A percentile compares a stretch with the other conserved stretches of the same genome.
phyloP scores from a whole-genome alignment of 306 rosid species.

The Cucumis hystrix region DNA sequence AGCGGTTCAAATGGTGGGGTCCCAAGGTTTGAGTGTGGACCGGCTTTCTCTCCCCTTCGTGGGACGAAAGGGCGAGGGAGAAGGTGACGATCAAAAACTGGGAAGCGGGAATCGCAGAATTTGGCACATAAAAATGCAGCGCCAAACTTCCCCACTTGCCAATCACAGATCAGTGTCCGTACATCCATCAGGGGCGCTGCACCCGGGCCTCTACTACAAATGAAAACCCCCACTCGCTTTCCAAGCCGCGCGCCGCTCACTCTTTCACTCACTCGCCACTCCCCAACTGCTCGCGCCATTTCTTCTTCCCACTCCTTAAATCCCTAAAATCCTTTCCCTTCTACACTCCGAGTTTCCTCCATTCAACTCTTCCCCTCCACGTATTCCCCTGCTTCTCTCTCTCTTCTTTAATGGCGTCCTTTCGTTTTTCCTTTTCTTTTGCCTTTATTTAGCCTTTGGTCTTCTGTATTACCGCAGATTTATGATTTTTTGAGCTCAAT shows the following conservation, averaged over 20 bases:
- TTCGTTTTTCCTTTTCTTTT: background rate
- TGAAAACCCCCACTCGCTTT: background rate
- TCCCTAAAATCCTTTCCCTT: background rate
- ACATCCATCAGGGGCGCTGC: background rate
- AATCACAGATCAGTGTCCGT: background rate
- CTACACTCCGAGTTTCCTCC: background rate
- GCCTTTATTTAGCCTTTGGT: background rate
- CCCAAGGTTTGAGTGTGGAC: background rate
- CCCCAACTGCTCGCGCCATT: background rate
- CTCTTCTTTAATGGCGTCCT: background rate
- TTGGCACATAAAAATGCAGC: background rate
- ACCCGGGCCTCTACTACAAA: background rate
- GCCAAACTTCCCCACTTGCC: background rate
- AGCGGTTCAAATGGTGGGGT: background rate
- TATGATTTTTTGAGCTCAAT: background rate
- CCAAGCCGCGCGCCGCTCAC: too few species aligned
- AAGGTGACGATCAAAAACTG: background rate
- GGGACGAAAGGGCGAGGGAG: background rate
- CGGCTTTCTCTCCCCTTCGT: background rate
- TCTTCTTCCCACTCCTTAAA: background rate
- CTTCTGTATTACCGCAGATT: background rate
- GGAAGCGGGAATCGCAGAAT: background rate
- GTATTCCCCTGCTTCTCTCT: background rate
- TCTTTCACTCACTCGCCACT: background rate
- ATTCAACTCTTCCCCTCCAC: background rate